Conservation (phyloP, 169 alveolate genomes). For the Perkinsus marinus region DNA sequence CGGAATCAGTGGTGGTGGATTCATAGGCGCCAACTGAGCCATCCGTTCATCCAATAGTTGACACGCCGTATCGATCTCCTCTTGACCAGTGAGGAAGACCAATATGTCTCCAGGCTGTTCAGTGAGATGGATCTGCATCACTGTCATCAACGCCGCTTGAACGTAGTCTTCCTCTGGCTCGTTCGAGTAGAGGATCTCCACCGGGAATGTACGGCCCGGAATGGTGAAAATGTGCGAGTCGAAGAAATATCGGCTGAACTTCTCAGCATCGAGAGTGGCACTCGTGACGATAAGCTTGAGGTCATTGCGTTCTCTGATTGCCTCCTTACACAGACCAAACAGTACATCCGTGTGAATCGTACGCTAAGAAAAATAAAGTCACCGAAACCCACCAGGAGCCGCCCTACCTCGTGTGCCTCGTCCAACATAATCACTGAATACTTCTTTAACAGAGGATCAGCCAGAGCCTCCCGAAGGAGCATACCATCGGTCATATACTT, state of each 20-base stretch:
- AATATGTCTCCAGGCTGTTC: slow-evolving; percentile 97
- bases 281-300: slow-evolving; percentile 96
- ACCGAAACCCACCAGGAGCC: background rate
- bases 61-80: slow-evolving; percentile 95
- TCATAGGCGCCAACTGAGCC: slow-evolving; percentile 77
- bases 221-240: slow-evolving; percentile 91
- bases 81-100: slow-evolving; percentile 97
- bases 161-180: slow-evolving; percentile 93
- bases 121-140: slow-evolving; percentile 84
- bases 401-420: slow-evolving; percentile 94
- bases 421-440: slow-evolving; percentile 91
- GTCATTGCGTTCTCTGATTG: slow-evolving; percentile 74
- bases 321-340: slow-evolving; percentile 80
- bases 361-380: slow-evolving; percentile 32
- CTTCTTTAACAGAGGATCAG: slow-evolving; percentile 70
- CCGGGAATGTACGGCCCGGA: slow-evolving; percentile 97
- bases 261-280: slow-evolving; percentile 90
- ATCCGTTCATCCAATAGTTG: slow-evolving; percentile 41
- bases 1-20: slow-evolving; percentile 84
- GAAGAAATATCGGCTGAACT: slow-evolving; percentile 86
- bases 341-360: slow-evolving; percentile 95
- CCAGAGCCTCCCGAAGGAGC: slow-evolving; percentile 89
- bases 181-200: slow-evolving; percentile 67
- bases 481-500: slow-evolving; percentile 99
- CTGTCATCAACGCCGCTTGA: slow-evolving; percentile 93